Percentiles rank a stretch among this genome's conserved stretches.
These are phyloP conservation scores for Zoysia pacifica DNA, from an alignment of 176 grass and related monocot genomes.

Conservation along the genomic window DNA sequence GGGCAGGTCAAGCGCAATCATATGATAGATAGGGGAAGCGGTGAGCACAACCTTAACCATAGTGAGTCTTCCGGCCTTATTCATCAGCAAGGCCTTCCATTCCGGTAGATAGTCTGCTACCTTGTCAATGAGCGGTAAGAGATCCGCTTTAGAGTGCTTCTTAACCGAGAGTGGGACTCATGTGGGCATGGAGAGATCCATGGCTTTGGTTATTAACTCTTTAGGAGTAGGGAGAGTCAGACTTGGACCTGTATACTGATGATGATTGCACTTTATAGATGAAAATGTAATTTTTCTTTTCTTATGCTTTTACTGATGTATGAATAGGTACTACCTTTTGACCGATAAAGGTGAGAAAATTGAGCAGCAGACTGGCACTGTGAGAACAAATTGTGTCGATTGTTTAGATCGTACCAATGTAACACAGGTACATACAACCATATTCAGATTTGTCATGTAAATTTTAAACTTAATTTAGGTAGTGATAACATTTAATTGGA, in stretches of 20 bases:
- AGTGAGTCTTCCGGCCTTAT: too few relatives aligned
- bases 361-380: slow-evolving; percentile 61
- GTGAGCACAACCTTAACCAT: too few relatives aligned
- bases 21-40: too few relatives aligned
- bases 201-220: neutral
- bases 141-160: too few relatives aligned
- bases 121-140: too few relatives aligned
- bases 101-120: too few relatives aligned
- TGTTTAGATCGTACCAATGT: slow-evolving; percentile 97
- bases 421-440: slow-evolving; percentile 63
- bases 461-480: too few relatives aligned
- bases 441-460: neutral
- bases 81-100: too few relatives aligned
- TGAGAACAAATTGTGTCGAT: slow-evolving; percentile 90
- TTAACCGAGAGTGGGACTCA: too few relatives aligned
- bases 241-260: neutral
- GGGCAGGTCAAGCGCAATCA: too few relatives aligned
- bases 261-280: neutral
- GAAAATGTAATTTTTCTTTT: neutral
- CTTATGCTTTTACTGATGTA: slow-evolving; percentile 21
- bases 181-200: neutral
- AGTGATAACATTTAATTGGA: neutral
- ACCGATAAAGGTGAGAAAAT: slow-evolving; percentile 68
- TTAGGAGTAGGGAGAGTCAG: neutral
- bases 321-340: slow-evolving; percentile 72